Base-by-base conservation (phyloP, 2,329 filamentous ascomycete genomes). In the Akanthomyces uredinophilus region DNA sequence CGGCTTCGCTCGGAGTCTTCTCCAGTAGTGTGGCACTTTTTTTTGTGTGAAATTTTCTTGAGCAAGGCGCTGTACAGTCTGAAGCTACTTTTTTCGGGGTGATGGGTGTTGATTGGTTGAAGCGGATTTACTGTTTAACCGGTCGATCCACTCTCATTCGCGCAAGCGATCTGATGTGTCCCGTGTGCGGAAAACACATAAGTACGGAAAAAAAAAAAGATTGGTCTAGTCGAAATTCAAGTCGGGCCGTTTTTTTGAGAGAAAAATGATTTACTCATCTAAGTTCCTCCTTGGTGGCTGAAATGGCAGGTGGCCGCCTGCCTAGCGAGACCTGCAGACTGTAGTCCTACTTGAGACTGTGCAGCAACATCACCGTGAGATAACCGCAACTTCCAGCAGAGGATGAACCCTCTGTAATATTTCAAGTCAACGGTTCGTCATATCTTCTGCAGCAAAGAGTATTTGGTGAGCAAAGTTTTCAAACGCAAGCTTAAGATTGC, bases 1-100 rank as follows among this genome's bases (percentile, higher is more conserved):
- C 37, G 18, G 39, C 35, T 44, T 51, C 37, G 5, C 35, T 58
- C 37, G 44, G 4, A 49, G 14, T 35, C 58, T 50, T 58, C 54
- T 54, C 55, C 56, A 20, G 55, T 47, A 49, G 43, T 63, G 65
- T 58, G 64, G 68, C 67, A 64, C 65, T 68, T 70, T 70, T 69
- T 70, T 64, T 65, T 69, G 68, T 71, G 68, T 71, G 70, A 71
- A 71, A 71, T 69, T 71, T 71, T 70, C 68, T 24, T 37, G 27
- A 35, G 32, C 29, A 24, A 39, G 59, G 50, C 29, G 29, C 13
- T 51, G 24, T 10, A 50, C 7, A 27, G 39, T 43, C 22, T n/a
- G 32, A 24, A 49, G 61, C 61, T 62, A 56, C 61, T 50, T 58
- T 58, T 50, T 58, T 37, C 20, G 10, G n/a, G 6, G 49, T 50